Evolutionary conservation across 2,329 filamentous ascomycete species (phyloP).

Genomic region (Cladorrhinum sp.): DNA sequence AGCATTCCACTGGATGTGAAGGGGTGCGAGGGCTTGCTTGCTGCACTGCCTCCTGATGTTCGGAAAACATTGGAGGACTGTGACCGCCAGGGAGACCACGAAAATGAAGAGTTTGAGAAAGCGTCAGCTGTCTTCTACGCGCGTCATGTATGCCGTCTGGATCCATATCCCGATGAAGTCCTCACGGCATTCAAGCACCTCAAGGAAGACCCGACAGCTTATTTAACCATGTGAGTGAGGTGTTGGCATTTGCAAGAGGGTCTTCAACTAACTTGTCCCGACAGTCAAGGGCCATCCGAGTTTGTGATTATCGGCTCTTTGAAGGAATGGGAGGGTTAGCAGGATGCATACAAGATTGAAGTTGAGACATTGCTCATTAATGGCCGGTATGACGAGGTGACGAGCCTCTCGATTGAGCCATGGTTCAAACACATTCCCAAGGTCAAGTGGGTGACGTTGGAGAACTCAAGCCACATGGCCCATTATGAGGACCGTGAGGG

Average conservation of each 20-base stretch:
- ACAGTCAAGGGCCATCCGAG: conserved; percentile 30
- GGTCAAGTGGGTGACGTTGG: conserved; percentile 30
- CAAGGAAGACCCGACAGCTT: conserved; percentile 24
- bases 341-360: conserved; percentile 25
- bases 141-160: conserved; percentile 23
- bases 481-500: conserved; percentile 28
- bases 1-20: conserved; percentile 27
- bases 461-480: conserved; percentile 24
- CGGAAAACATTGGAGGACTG: conserved; percentile 21
- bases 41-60: conserved; percentile 24
- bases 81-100: conserved; percentile 22
- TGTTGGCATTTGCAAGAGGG: background rate
- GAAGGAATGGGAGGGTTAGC: conserved; percentile 29
- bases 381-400: conserved; percentile 29
- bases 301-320: conserved; percentile 27
- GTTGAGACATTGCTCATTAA: conserved; percentile 20
- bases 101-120: conserved; percentile 23
- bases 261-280: background rate
- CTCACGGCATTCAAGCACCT: conserved; percentile 21
- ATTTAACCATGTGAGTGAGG: conserved; percentile 27
- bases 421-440: conserved; percentile 29
- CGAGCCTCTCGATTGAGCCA: conserved; percentile 25
- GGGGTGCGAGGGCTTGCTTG: conserved; percentile 19
- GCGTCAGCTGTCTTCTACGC: conserved; percentile 20
- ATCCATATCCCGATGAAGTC: conserved; percentile 25